phyloP scores from a whole-genome alignment of 768 basidiomycete species.

The Tephrocybe rancida region DNA sequence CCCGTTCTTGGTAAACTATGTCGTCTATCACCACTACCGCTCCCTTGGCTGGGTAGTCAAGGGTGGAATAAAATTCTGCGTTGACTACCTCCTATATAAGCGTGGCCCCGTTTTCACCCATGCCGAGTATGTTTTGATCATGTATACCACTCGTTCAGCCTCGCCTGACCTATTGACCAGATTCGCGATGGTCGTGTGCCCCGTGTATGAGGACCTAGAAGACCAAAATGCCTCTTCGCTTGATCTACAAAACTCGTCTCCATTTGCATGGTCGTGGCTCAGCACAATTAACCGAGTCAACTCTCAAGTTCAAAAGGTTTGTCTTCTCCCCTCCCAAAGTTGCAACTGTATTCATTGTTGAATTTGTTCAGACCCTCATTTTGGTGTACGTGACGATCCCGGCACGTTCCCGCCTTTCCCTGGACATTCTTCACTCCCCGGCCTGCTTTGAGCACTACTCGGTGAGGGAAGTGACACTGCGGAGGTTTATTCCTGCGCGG shows the following conservation, averaged over 20 bases:
- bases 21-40: slow-evolving; percentile 92
- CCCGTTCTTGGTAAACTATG: slow-evolving; percentile 89
- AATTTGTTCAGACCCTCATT: slow-evolving; percentile 71
- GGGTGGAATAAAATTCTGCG: slow-evolving; percentile 96
- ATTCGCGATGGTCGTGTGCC: slow-evolving; percentile 89
- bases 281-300: slow-evolving; percentile 97
- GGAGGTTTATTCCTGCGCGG: slow-evolving; percentile 88
- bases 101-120: slow-evolving; percentile 94
- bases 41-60: slow-evolving; percentile 98
- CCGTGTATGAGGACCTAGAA: slow-evolving; percentile 82
- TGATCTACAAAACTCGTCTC: slow-evolving; percentile 62
- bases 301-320: slow-evolving; percentile 94
- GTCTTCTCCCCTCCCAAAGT: background rate
- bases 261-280: slow-evolving; percentile 93
- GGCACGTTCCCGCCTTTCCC: slow-evolving; percentile 56
- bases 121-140: slow-evolving; percentile 93
- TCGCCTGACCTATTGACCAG: slow-evolving; percentile 38
- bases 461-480: slow-evolving; percentile 80
- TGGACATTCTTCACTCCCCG: slow-evolving; percentile 62
- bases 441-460: slow-evolving; percentile 77
- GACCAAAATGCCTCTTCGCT: slow-evolving; percentile 71
- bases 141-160: no score
- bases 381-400: slow-evolving; percentile 94
- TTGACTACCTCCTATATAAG: slow-evolving; percentile 93
- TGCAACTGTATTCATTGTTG: background rate